Conservation (phyloP, 2,329 filamentous ascomycete genomes). For the Eurotiales sp. region DNA sequence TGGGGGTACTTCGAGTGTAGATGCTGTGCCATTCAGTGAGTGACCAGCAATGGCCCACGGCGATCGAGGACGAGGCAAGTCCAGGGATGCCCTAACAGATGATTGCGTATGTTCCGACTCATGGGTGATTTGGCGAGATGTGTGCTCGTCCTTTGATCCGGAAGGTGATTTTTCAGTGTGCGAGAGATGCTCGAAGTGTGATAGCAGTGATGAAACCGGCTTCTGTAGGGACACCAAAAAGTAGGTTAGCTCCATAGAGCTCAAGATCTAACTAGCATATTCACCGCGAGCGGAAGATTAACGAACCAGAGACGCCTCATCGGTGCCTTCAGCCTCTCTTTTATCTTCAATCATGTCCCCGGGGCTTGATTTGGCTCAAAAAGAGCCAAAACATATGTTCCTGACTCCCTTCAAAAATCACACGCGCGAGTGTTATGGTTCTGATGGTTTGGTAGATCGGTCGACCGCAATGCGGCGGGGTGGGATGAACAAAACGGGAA, state of each 20-base stretch:
- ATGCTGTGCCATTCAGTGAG: constrained; percentile 18
- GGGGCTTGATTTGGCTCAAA: constrained; percentile 23
- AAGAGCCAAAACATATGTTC: constrained; percentile 28
- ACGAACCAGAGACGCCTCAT: constrained; percentile 36
- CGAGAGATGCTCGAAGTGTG: constrained; percentile 48
- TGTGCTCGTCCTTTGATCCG: constrained; percentile 6
- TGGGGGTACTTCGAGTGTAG: constrained; percentile 11
- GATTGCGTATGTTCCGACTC: constrained; percentile 30
- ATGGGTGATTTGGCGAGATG: constrained; percentile 22
- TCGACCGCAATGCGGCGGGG: constrained; percentile 1
- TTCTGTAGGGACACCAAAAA: constrained; percentile 26
- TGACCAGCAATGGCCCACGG: constrained; percentile 32
- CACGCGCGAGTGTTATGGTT: neutral
- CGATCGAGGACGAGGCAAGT: constrained; percentile 38
- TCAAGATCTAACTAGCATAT: neutral
- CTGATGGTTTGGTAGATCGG: neutral
- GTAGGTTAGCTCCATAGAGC: constrained; percentile 15
- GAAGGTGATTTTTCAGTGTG: constrained; percentile 20
- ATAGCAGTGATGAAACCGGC: constrained; percentile 47
- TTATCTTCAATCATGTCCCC: constrained; percentile 35
- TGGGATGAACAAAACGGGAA: too few species aligned
- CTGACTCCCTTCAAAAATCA: neutral
- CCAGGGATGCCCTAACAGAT: constrained; percentile 37
- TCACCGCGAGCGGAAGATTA: neutral
- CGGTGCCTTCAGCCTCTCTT: constrained; percentile 30